phyloP scores from a whole-genome alignment of 805 yeast genomes.

The Citeromyces nyonsensis region DNA sequence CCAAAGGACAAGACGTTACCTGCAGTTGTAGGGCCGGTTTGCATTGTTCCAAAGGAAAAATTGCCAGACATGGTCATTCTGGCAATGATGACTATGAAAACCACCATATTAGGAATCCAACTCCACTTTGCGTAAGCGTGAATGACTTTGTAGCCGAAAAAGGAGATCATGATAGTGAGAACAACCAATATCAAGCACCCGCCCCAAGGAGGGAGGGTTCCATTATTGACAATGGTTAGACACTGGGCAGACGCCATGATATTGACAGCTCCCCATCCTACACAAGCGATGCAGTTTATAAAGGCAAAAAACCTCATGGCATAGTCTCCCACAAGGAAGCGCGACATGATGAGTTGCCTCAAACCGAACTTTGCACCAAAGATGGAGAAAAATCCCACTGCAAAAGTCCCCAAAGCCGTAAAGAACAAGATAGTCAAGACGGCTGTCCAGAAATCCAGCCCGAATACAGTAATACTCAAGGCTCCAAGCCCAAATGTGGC shows the following conservation, averaged over 20 bases:
- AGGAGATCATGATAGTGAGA: slow-evolving; percentile 55
- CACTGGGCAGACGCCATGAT: slow-evolving; percentile 82
- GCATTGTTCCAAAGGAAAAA: slow-evolving; percentile 39
- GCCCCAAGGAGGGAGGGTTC: slow-evolving; percentile 74
- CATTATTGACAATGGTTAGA: slow-evolving; percentile 56
- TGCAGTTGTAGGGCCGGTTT: slow-evolving; percentile 52
- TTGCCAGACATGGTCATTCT: slow-evolving; percentile 54
- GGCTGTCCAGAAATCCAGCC: slow-evolving; percentile 60
- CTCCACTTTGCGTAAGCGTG: slow-evolving; percentile 74
- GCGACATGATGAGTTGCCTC: slow-evolving; percentile 75
- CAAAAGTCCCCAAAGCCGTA: slow-evolving; percentile 52
- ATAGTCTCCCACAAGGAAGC: slow-evolving; percentile 62
- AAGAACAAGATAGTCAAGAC: slow-evolving; percentile 58
- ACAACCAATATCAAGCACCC: slow-evolving; percentile 65
- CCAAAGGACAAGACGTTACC: slow-evolving; percentile 73
- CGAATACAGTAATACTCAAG: slow-evolving; percentile 43
- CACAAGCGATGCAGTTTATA: slow-evolving; percentile 70
- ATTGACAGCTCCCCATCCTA: slow-evolving; percentile 94
- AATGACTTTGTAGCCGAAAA: slow-evolving; percentile 75
- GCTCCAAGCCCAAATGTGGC: slow-evolving; percentile 75
- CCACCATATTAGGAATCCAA: slow-evolving; percentile 72
- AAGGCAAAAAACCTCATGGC: slow-evolving; percentile 67
- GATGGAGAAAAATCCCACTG: slow-evolving; percentile 72
- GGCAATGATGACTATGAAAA: slow-evolving; percentile 66
- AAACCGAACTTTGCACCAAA: slow-evolving; percentile 79